Evolutionary conservation across 108 stramenopile species (phyloP), one percentile per base, ranked within the genome.

Genomic region (Nitzschia putrida): DNA sequence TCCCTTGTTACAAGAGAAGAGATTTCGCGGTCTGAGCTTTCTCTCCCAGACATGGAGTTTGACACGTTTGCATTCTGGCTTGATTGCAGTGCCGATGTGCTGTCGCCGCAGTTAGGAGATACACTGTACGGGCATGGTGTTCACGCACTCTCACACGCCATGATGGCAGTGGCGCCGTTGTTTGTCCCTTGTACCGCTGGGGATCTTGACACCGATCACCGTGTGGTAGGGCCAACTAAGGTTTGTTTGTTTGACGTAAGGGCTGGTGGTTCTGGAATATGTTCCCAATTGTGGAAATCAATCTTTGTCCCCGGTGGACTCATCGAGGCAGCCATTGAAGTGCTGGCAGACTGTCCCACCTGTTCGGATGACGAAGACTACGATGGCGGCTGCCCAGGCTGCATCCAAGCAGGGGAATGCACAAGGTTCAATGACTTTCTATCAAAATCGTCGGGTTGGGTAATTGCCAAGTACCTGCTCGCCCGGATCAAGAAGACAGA

Each of bases 61-160:
- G 95, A 93, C 47, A 98, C 93, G 8, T 80, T 81, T 61, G 98
- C 91, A 7, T 57, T 95, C 22, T 99, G 97, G 97, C 58, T 97
- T 43, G 98, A 99, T 71, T 72, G 92, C 21, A 87, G 88, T 57
- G 83, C 89, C 9, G 29, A 63, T n/a, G 64, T 57, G 40, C 65
- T 94, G 5, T 53, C 56, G 40, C 77, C 64, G 21, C 55, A 83
- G 12, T 60, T 91, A 23, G 47, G 67, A n/a, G 72, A 61, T 29
- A 26, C 38, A 5, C 61, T 74, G 49, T 94, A 78, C 68, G 87
- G 88, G 61, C 65, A 73, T 29, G 96, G 98, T 3, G 82, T 96
- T 5, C 98, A 98, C 80, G 97, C 96, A 16, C 69, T 95, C 0
- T 91, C 86, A 10, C 98, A 98, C 76, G 94, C 95, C 8, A 63